Evolutionary conservation across 106 monocot genomes (phyloP), one percentile per base, ranked within the genome.

Genomic region (Phalaenopsis equestris): DNA sequence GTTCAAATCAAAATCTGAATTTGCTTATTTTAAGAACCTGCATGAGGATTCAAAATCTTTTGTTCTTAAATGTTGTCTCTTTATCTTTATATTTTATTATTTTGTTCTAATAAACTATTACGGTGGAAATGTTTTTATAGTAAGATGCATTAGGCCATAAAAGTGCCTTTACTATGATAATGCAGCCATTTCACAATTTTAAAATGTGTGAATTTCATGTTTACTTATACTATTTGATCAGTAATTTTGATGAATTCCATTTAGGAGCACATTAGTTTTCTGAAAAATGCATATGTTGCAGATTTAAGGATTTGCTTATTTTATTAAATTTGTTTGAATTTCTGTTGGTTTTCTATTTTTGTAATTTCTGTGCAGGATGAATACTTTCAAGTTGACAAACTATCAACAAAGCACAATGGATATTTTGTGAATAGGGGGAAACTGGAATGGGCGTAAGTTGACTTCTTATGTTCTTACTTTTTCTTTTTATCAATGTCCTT

Each of bases 351-450:
- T 5, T 81, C 56, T 81, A 21, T 5, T 65, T 5, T 19, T 55
- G 47, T 0, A 4, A 52, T 67, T 43, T 5, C 55, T 78, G 84
- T 86, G 19, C 87, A 99, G 99, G 89, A 99, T 87, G 99, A 93
- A 70, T 99, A 99, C 86, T 99, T 99, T 87, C 87, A 99, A 86
- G 93, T 95, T 77, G 95, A 99, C 61, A 95, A 99, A 79, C 87
- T 88, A 84, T 67, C 80, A 47, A 95, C 93, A 11, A 99, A 99
- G 56, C 93, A 99, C 82, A 86, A 87, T 85, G 99, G 99, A 4
- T 99, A 93, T 87, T 99, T 93, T 91, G 87, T 99, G 46, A 95
- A 99, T 56, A 99, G 90, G 89, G 99, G 99, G 56, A 90, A 95
- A 80, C 85, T 99, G 78, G 95, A 95, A 79, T 80, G 77, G 47